A percentile compares a stretch with the other conserved stretches of the same genome.
Evolutionary conservation across 495 filamentous ascomycete genomes (phyloP).

Genomic region (Talaromyces liani): DNA sequence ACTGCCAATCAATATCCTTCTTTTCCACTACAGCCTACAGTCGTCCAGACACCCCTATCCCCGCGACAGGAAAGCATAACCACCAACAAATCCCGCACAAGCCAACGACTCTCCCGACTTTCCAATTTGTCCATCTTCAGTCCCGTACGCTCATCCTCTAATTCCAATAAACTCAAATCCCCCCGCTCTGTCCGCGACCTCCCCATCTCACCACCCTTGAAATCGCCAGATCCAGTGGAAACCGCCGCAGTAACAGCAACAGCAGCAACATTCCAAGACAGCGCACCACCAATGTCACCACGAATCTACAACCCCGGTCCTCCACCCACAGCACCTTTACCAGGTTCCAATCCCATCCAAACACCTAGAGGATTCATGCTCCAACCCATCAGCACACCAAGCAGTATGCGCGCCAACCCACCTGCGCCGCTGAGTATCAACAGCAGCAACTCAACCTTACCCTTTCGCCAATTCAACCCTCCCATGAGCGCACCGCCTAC

Average conservation of each 20-base stretch:
- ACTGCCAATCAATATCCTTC: not conserved
- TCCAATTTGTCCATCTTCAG: conserved; percentile 51
- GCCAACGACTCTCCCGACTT: conserved; percentile 31
- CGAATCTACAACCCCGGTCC: conserved; percentile 51
- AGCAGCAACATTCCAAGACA: conserved; percentile 34
- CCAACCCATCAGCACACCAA: conserved; percentile 12
- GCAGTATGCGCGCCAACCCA: conserved; percentile 15
- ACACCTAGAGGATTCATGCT: conserved; percentile 11
- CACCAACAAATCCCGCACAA: conserved; percentile 19
- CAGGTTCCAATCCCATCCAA: conserved; percentile 14
- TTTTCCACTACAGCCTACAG: conserved; percentile 4
- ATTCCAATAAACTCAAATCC: conserved; percentile 41
- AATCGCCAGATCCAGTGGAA: conserved; percentile 36
- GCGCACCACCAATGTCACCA: conserved; percentile 46
- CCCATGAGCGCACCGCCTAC: conserved; percentile 53
- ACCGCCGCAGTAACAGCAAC: conserved; percentile 10
- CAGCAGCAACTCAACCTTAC: conserved; percentile 10
- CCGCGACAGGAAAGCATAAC: conserved; percentile 3
- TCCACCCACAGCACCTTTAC: conserved; percentile 37
- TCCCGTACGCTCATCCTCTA: conserved; percentile 51
- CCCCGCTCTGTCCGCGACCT: conserved; percentile 47
- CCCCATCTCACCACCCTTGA: conserved; percentile 51
- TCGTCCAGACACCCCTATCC: conserved; percentile 2
- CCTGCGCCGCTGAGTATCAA: conserved; percentile 33
- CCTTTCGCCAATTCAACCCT: conserved; percentile 26